Conservation (phyloP, 2,329 filamentous ascomycete species). For the Cladosporium sp. region DNA sequence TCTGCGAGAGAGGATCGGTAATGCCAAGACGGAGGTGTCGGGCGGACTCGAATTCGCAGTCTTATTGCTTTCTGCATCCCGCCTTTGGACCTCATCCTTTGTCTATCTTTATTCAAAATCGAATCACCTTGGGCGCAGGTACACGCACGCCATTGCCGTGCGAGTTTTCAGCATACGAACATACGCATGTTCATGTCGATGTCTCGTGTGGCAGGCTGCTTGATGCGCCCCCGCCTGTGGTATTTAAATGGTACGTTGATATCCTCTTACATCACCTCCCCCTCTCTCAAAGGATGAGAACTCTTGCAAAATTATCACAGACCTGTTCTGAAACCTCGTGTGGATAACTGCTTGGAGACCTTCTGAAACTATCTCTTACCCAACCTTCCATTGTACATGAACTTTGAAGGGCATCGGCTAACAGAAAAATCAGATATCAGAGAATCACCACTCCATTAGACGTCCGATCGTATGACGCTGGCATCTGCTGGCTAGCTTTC, state of each 20-base stretch:
- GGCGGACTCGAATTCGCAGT: background rate
- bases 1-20: background rate
- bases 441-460: background rate
- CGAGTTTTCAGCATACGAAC: background rate
- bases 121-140: background rate
- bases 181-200: background rate
- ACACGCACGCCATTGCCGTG: background rate
- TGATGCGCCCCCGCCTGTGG: background rate
- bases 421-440: background rate
- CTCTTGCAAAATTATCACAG: slow-evolving; percentile 19
- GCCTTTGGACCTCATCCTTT: background rate
- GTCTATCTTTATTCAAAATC: background rate
- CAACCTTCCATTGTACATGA: background rate
- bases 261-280: background rate
- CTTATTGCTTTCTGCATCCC: background rate
- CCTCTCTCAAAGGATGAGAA: slow-evolving; percentile 16
- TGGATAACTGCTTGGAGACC: slow-evolving; percentile 20
- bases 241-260: slow-evolving; percentile 10
- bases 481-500: background rate
- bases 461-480: background rate
- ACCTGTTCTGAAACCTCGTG: slow-evolving; percentile 20
- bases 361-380: slow-evolving; percentile 14
- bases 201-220: background rate
- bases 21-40: background rate
- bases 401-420: background rate